Evolutionary conservation across 192 early-diverging fungal genomes (phyloP).

Genomic region (Allomyces arbusculus): DNA sequence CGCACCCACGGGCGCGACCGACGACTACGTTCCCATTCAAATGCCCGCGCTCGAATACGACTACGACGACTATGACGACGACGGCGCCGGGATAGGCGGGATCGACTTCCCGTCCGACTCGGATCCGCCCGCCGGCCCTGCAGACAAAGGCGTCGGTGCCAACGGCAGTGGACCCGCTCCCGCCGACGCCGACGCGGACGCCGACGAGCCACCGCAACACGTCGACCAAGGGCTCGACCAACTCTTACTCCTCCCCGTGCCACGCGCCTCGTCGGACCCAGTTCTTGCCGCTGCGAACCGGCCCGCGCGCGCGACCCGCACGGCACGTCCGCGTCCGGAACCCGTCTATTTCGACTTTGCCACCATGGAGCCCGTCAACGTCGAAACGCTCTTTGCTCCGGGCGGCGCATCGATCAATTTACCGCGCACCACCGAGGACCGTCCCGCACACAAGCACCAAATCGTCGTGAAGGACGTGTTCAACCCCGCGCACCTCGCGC

Average conservation of each 20-base stretch:
- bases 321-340: neutral
- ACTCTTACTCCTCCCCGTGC: conserved; percentile 3
- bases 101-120: too few species aligned
- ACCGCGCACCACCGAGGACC: too few species aligned
- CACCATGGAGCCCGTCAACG: too few species aligned
- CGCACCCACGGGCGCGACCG: neutral
- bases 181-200: too few species aligned
- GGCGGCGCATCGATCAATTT: too few species aligned
- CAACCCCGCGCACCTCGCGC: too few species aligned
- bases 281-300: neutral
- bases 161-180: too few species aligned
- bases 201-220: neutral
- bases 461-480: too few species aligned
- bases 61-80: conserved; percentile 6
- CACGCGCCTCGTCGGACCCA: neutral
- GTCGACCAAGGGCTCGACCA: conserved; percentile 1
- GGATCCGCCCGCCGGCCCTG: too few species aligned
- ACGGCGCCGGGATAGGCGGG: conserved; percentile 4
- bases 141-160: too few species aligned
- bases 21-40: conserved; percentile 25
- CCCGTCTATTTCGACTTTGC: neutral
- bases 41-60: conserved; percentile 27
- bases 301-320: neutral
- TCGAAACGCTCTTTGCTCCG: too few species aligned
- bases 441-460: too few species aligned